phyloP scores from a whole-genome alignment of 139 green algal species.

The Chlorella vulgaris region DNA sequence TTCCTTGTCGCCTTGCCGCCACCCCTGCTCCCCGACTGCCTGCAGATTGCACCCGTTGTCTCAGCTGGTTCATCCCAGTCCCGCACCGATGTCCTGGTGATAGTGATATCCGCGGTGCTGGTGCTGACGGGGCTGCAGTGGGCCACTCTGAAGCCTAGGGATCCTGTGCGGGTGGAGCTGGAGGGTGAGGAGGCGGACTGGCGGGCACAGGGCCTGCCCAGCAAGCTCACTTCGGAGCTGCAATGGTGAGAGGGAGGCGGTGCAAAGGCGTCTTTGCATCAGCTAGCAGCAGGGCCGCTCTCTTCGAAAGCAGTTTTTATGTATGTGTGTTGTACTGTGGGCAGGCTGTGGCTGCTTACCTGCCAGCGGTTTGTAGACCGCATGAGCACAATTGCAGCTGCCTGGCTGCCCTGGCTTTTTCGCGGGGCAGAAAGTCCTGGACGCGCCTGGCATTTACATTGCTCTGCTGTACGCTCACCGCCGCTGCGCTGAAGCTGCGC shows the following conservation, averaged over 20 bases:
- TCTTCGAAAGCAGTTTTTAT: no score
- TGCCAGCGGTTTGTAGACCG: no score
- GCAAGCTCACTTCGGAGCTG: slow-evolving; percentile 53
- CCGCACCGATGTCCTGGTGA: slow-evolving; percentile 85
- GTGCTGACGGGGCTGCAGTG: slow-evolving; percentile 92
- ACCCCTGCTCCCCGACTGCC: background rate
- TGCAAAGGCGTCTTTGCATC: background rate
- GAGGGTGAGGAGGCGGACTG: slow-evolving; percentile 50
- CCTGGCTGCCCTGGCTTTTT: no score
- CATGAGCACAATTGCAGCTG: no score
- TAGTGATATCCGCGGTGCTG: slow-evolving; percentile 83
- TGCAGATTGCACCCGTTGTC: slow-evolving; percentile 78
- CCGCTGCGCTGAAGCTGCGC: background rate
- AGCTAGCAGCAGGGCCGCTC: no score
- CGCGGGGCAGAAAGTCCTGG: no score
- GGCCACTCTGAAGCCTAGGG: slow-evolving; percentile 74
- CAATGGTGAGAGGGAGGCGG: no score
- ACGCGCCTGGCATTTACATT: no score
- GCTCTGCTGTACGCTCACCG: background rate
- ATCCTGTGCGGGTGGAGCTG: slow-evolving; percentile 46
- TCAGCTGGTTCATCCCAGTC: slow-evolving; percentile 84
- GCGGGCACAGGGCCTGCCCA: slow-evolving; percentile 44
- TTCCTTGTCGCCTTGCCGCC: background rate
- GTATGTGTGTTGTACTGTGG: no score
- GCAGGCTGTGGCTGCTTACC: no score